Conservation (phyloP, 2,329 filamentous ascomycete species). For the Tolypocladium endophyticum region DNA sequence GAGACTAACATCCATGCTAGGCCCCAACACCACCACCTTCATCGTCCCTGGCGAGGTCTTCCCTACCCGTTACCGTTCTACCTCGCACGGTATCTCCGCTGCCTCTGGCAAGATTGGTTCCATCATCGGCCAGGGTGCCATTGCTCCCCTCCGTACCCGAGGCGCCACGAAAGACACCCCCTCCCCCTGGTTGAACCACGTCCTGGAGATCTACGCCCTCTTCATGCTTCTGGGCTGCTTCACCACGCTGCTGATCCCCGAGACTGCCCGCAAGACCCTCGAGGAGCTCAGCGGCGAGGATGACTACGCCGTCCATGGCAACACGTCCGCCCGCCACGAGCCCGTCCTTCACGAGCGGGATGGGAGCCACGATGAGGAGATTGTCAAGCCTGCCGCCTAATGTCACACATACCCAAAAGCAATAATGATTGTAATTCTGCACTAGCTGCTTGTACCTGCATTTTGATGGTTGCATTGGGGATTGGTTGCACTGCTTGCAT, state of each 20-base stretch:
- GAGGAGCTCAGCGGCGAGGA: slow-evolving; percentile 44
- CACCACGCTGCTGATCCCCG: slow-evolving; percentile 60
- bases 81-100: slow-evolving; percentile 46
- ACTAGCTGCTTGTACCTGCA: not conserved
- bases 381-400: slow-evolving; percentile 2
- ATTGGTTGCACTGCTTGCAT: not conserved
- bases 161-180: slow-evolving; percentile 27
- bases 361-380: slow-evolving; percentile 1
- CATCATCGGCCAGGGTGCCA: slow-evolving; percentile 47
- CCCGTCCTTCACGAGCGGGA: not conserved
- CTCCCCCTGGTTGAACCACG: slow-evolving; percentile 63
- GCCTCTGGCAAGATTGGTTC: slow-evolving; percentile 45
- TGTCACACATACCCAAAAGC: not conserved
- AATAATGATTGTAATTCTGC: not conserved
- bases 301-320: slow-evolving; percentile 14
- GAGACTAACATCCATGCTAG: slow-evolving; percentile 5
- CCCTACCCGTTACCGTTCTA: slow-evolving; percentile 45
- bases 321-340: not conserved
- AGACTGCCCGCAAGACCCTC: slow-evolving; percentile 65
- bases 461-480: not conserved
- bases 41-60: slow-evolving; percentile 47
- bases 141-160: slow-evolving; percentile 39
- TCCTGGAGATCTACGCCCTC: slow-evolving; percentile 62
- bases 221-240: slow-evolving; percentile 68
- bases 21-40: slow-evolving; percentile 47